Evolutionary conservation across 306 rosid genomes (phyloP), one percentile per base, ranked within the genome.

Genomic region (Cucurbita ficifolia): DNA sequence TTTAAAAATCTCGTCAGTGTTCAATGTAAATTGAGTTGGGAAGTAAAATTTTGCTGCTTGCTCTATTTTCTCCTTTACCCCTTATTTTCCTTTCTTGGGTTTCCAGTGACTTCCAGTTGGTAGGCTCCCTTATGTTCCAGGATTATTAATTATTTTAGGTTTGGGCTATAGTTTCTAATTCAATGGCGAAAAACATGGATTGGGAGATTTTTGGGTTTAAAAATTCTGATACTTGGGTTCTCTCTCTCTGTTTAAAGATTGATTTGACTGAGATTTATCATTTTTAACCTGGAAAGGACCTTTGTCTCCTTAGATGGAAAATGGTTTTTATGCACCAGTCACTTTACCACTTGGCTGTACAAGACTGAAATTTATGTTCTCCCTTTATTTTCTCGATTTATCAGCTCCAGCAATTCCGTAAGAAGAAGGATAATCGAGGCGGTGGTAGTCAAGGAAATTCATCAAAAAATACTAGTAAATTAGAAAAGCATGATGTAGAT

Each of bases 321-420:
- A 19, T 45, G 1, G 2, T 67, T 42, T 42, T 42, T 70, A 4
- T 22, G 46, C 45, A 56, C 19, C 19, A 17, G 13, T 8, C 39
- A 73, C 62, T 29, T 29, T 68, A 7, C 57, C 53, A 18, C 58
- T 52, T 29, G 35, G 29, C 48, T 60, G 19, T 50, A 14, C 39
- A 35, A 14, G 48, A 38, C 61, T 24, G 72, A 72, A 81, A 76
- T 38, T 76, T 83, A 57, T 77, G 75, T 79, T 43, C 5, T 0
- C 22, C 55, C 57, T 73, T 48, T 65, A 65, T 43, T 65, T 64
- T 56, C 35, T 79, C 13, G 59, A 8, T 80, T 68, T 49, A 61
- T 73, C 91, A 94, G 97, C 96, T 94, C 73, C 92, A 89, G 77
- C 96, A 91, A 79, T 94, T 29, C 81, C 97, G 96, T 16, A 94